phyloP scores from a whole-genome alignment of 768 basidiomycete species.

The Agrocybe chaxingu region DNA sequence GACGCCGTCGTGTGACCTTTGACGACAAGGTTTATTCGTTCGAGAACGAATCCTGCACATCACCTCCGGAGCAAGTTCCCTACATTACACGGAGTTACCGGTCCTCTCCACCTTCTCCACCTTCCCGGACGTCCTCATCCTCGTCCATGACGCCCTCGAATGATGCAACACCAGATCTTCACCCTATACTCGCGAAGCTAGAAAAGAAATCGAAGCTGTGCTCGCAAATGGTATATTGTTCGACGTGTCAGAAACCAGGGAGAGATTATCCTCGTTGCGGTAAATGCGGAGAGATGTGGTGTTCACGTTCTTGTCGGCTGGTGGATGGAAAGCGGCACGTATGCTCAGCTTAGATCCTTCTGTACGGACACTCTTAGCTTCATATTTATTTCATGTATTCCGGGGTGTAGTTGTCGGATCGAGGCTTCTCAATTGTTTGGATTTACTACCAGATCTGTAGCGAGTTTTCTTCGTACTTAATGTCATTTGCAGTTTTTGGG shows the following conservation, averaged over 20 bases:
- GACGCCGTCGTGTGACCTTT: slow-evolving; percentile 20
- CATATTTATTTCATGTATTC: neutral
- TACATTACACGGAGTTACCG: slow-evolving; percentile 18
- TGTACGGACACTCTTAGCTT: neutral
- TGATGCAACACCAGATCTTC: slow-evolving; percentile 19
- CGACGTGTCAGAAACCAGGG: slow-evolving; percentile 51
- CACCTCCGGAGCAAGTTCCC: slow-evolving; percentile 13
- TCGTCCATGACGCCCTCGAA: slow-evolving; percentile 11
- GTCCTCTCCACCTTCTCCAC: slow-evolving; percentile 11
- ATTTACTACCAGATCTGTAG: neutral
- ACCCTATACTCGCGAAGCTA: slow-evolving; percentile 48
- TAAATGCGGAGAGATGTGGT: slow-evolving; percentile 60
- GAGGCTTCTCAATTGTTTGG: too few species aligned
- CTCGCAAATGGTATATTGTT: slow-evolving; percentile 34
- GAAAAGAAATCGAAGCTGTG: slow-evolving; percentile 54
- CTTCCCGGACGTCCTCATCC: slow-evolving; percentile 18
- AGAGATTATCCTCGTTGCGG: slow-evolving; percentile 60
- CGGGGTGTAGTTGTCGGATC: too few species aligned
- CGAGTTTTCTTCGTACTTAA: neutral
- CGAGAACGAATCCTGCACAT: slow-evolving; percentile 9
- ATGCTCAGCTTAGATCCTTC: slow-evolving; percentile 25
- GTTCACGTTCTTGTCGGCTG: slow-evolving; percentile 59
- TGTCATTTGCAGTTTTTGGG: neutral
- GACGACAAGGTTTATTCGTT: slow-evolving; percentile 16
- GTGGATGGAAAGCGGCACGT: slow-evolving; percentile 49